Base-by-base conservation (phyloP, 129 eudicot species). In the Ambrosia artemisiifolia region DNA sequence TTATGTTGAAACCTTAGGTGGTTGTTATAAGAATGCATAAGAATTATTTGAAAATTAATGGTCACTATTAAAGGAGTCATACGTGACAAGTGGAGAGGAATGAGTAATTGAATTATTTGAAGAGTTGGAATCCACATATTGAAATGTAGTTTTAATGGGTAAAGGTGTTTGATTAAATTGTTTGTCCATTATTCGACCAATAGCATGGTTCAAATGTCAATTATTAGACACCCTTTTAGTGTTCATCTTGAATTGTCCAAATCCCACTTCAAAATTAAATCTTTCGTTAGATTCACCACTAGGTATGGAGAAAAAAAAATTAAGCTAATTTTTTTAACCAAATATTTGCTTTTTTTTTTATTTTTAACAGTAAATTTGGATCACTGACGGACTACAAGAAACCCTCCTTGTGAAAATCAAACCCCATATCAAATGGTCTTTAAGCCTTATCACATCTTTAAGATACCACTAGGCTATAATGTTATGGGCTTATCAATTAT, bases 31-130 rank as follows among this genome's bases (percentile, higher is more conserved):
- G 1, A 0, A 24, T 24, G 28, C 28, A 17, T 51, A 51, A 51
- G 8, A 17, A 7, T 16, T 51, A 7, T 54, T 54, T 16, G 20
- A 50, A 51, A 51, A 51, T 40, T 19, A 18, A 20, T 55, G 13
- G 62, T 55, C 62, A 53, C 59, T 53, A 17, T 53, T 6, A 53
- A 53, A 5, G 59, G 59, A 53, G 32, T 53, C 59, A 17, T 14
- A 33, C 68, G 69, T 76, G 69, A 57, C 69, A 76, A 76, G 80
- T 76, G 60, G 63, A 62, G 5, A 62, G 5, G 71, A 61, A 59
- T 62, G 77, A 50, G 28, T 70, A 66, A 77, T 60, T 11, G 62
- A 19, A 63, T 53, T 12, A 36, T 63, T 69, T 70, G 65, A 70
- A 70, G 48, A 50, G 72, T 70, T 70, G 67, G 67, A 70, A 55